A percentile compares a stretch with the other conserved stretches of the same genome.
These are phyloP conservation scores for Croton setiger DNA, from an alignment of 441 rosid species.

Conservation along the genomic window DNA sequence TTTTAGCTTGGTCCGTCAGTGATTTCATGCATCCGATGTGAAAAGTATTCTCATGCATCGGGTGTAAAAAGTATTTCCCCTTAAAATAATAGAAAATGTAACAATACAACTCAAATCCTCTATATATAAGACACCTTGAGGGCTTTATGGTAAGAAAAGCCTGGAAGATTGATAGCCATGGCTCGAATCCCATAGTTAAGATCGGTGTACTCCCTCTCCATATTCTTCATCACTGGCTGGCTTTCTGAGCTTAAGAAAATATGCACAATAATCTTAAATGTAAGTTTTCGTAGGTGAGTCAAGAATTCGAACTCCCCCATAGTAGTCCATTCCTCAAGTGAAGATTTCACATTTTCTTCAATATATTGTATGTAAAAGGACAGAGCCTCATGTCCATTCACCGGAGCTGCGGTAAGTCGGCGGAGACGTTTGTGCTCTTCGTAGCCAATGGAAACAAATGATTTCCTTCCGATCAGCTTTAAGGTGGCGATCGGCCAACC, in stretches of 20 bases:
- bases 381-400: slow-evolving; percentile 81
- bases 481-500: slow-evolving; percentile 80
- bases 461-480: slow-evolving; percentile 70
- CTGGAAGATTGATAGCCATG: slow-evolving; percentile 83
- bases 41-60: no score
- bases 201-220: slow-evolving; percentile 67
- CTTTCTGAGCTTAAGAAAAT: slow-evolving; percentile 79
- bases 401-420: slow-evolving; percentile 67
- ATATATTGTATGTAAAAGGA: slow-evolving; percentile 58
- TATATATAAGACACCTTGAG: slow-evolving; percentile 44
- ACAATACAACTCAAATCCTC: no score
- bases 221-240: slow-evolving; percentile 51
- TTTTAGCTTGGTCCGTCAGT: no score
- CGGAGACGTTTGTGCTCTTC: slow-evolving; percentile 89
- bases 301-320: slow-evolving; percentile 68
- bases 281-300: slow-evolving; percentile 65
- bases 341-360: slow-evolving; percentile 51
- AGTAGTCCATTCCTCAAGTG: slow-evolving; percentile 59
- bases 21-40: no score
- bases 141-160: slow-evolving; percentile 77
- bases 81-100: not conserved
- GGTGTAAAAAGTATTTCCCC: no score
- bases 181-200: slow-evolving; percentile 84
- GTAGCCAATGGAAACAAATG: slow-evolving; percentile 57
- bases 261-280: slow-evolving; percentile 71